Percentiles rank a stretch among this genome's conserved stretches.
These are phyloP conservation scores for Blechomonas ayalai DNA, from an alignment of 208 protist species.

Conservation along the genomic window DNA sequence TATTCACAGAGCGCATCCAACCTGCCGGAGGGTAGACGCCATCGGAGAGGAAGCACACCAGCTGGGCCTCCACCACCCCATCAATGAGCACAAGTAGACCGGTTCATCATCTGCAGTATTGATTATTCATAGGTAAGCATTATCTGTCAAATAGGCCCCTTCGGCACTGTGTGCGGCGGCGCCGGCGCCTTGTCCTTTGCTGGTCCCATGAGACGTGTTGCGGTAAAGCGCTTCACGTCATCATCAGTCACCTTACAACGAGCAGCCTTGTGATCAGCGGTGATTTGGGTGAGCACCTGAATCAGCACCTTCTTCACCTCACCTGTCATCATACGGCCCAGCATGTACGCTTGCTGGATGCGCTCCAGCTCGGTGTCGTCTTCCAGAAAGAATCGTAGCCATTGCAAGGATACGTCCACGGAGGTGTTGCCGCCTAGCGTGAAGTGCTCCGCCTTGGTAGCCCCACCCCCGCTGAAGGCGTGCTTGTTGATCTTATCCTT, in stretches of 20 bases:
- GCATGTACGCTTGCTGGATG: slow-evolving; percentile 86
- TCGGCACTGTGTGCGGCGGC: too few species aligned
- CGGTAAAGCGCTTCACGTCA: slow-evolving; percentile 62
- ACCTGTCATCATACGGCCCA: slow-evolving; percentile 94
- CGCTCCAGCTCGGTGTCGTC: slow-evolving; percentile 92
- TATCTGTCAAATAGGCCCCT: too few species aligned
- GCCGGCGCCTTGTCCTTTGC: slow-evolving; percentile 17
- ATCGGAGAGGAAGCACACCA: too few species aligned
- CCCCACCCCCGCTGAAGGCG: slow-evolving; percentile 97
- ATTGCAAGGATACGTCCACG: slow-evolving; percentile 96
- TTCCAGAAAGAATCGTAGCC: slow-evolving; percentile 98
- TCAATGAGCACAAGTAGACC: too few species aligned
- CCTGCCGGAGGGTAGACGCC: too few species aligned
- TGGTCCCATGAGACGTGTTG: slow-evolving; percentile 53
- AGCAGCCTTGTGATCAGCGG: slow-evolving; percentile 86
- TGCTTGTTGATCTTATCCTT: slow-evolving; percentile 96
- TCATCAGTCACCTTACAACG: slow-evolving; percentile 88
- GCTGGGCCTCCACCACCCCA: too few species aligned
- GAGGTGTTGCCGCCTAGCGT: slow-evolving; percentile 90
- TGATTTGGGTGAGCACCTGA: slow-evolving; percentile 78
- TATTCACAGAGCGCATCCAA: too few species aligned
- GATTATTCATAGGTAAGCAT: too few species aligned
- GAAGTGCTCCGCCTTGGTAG: slow-evolving; percentile 96
- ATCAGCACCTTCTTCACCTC: slow-evolving; percentile 97
- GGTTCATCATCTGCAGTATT: too few species aligned